Percentiles rank a stretch among this genome's conserved stretches.
Conservation (phyloP, 192 early-diverging fungal genomes). For the Chytriomyces sp. region DNA sequence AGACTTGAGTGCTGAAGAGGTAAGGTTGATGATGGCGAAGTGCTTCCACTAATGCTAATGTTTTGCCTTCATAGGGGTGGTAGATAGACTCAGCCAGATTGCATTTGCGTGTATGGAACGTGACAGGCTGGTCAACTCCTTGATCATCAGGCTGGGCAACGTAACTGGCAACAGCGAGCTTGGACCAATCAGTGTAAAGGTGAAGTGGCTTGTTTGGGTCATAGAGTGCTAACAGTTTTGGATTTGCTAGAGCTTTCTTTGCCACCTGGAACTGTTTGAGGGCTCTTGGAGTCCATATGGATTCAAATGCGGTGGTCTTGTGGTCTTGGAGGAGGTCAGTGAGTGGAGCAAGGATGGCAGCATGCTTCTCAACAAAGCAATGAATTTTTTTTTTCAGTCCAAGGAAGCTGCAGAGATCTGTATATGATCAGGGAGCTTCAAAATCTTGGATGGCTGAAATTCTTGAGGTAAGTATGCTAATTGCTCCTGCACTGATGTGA, state of each 20-base stretch:
- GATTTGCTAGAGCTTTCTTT: background rate
- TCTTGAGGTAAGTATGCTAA: background rate
- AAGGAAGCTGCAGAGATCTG: background rate
- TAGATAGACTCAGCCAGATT: background rate
- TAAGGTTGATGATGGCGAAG: background rate
- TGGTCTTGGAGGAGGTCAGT: slow-evolving; percentile 3
- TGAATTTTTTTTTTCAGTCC: slow-evolving; percentile 9
- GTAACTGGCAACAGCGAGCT: no score
- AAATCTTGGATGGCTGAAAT: background rate
- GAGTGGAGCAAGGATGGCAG: slow-evolving; percentile 15
- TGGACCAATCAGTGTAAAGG: no score
- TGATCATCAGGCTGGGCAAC: slow-evolving; percentile 4
- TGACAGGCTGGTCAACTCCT: background rate
- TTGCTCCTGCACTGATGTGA: background rate
- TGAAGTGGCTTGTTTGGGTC: no score
- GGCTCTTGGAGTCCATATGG: background rate
- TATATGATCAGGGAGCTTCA: background rate
- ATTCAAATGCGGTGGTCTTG: background rate
- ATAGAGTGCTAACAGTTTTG: no score
- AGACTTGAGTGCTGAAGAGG: background rate
- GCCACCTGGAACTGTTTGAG: background rate
- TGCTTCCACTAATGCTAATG: background rate
- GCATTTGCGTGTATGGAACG: no score
- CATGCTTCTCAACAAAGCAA: slow-evolving; percentile 5
- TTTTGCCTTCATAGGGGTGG: background rate